Percentiles rank a stretch among this genome's conserved stretches.
Evolutionary conservation across 73 alveolate genomes (phyloP).

Genomic region (Paramecium tetraurelia): DNA sequence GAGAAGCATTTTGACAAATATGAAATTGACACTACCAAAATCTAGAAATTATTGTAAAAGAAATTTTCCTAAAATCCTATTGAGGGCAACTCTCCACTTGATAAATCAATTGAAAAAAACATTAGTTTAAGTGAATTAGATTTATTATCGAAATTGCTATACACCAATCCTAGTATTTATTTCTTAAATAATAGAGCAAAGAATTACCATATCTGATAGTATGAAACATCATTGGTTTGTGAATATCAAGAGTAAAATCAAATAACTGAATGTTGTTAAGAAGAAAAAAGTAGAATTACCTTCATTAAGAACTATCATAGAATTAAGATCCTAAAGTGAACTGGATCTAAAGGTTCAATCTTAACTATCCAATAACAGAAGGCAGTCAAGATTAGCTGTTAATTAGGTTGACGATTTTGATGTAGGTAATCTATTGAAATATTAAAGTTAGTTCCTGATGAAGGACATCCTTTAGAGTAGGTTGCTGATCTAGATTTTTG

Average conservation of each 20-base stretch:
- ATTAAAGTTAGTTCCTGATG: conserved; percentile 37
- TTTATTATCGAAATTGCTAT: not conserved
- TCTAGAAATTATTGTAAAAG: not conserved
- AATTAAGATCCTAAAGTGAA: conserved; percentile 45
- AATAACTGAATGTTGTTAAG: not conserved
- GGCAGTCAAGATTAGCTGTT: not conserved
- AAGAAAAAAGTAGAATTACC: not conserved
- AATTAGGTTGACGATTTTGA: not conserved
- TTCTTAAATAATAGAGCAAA: not conserved
- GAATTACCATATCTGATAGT: not conserved
- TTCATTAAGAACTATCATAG: conserved; percentile 7
- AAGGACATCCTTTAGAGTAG: not conserved
- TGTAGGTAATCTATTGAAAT: not conserved
- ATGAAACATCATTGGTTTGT: conserved; percentile 54
- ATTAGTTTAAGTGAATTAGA: conserved; percentile 18
- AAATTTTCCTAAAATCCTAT: not conserved
- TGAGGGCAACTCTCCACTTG: not conserved
- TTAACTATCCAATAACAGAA: not conserved
- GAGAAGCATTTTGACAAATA: conserved; percentile 25
- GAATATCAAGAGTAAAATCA: conserved; percentile 14
- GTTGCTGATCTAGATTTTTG: conserved; percentile 21
- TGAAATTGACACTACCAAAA: not conserved
- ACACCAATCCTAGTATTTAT: not conserved
- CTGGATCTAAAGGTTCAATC: conserved; percentile 32
- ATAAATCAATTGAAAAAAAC: not conserved